Percentiles rank a stretch among this genome's conserved stretches.
Conservation (phyloP, 2,329 filamentous ascomycete genomes). For the Xylaria multiplex region DNA sequence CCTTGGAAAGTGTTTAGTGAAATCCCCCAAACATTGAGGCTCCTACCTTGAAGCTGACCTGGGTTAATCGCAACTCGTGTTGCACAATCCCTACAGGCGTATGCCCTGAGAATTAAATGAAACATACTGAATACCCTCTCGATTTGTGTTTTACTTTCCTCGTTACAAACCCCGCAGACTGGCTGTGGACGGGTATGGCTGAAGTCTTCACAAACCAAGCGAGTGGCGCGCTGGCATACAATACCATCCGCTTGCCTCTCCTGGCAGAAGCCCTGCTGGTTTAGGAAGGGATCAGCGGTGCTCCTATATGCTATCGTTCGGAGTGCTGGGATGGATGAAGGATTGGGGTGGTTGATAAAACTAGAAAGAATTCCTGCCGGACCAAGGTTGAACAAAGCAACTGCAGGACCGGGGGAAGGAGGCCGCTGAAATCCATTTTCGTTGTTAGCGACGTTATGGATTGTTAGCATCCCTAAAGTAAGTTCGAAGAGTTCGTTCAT, state of each 20-base stretch:
- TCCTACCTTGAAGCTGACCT: slow-evolving; percentile 23
- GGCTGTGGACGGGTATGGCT: slow-evolving; percentile 20
- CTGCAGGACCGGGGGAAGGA: not conserved
- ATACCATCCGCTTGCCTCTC: too few relatives aligned
- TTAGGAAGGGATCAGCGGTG: too few relatives aligned
- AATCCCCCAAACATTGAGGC: slow-evolving; percentile 47
- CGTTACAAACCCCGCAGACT: slow-evolving; percentile 46
- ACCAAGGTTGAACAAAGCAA: not conserved
- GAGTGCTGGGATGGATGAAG: not conserved
- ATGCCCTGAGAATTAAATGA: slow-evolving; percentile 45
- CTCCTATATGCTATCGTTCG: not conserved
- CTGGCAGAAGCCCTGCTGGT: too few relatives aligned
- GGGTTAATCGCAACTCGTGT: slow-evolving; percentile 15
- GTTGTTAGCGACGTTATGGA: not conserved
- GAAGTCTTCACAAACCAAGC: slow-evolving; percentile 38
- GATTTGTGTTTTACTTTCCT: slow-evolving; percentile 37
- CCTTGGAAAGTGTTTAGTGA: not conserved
- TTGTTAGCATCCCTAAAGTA: too few relatives aligned
- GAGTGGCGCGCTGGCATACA: not conserved
- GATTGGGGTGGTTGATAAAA: too few relatives aligned
- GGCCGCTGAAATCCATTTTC: too few relatives aligned
- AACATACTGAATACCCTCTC: slow-evolving; percentile 12
- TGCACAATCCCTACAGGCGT: slow-evolving; percentile 48
- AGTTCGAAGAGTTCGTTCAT: too few relatives aligned
- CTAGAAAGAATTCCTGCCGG: too few relatives aligned